Evolutionary conservation across 1,139 yeast species (phyloP).

Genomic region (Martiniozyma asiatica): DNA sequence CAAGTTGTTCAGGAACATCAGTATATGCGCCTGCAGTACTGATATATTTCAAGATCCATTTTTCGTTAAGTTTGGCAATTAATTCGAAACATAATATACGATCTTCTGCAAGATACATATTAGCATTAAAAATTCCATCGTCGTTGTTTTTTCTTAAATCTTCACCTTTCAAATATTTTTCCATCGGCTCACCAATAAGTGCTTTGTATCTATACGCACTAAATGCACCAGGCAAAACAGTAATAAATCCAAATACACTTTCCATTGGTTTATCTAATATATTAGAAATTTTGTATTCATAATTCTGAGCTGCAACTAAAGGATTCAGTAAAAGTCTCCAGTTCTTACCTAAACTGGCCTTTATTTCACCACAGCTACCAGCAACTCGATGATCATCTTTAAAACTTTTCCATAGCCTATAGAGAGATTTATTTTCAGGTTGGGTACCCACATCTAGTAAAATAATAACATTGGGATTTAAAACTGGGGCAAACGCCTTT

Average conservation of each 20-base stretch:
- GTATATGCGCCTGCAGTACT: conserved; percentile 72
- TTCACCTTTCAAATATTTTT: conserved; percentile 72
- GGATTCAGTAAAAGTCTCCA: conserved; percentile 49
- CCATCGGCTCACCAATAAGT: conserved; percentile 63
- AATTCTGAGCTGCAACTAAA: conserved; percentile 73
- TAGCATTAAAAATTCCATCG: conserved; percentile 65
- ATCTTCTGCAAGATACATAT: conserved; percentile 79
- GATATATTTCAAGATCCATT: conserved; percentile 61
- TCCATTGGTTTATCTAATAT: conserved; percentile 78
- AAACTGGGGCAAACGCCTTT: conserved; percentile 63
- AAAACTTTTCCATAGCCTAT: conserved; percentile 65
- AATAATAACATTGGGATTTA: conserved; percentile 60
- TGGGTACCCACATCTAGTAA: conserved; percentile 73
- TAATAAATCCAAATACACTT: conserved; percentile 69
- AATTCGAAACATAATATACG: conserved; percentile 73
- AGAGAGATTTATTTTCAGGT: conserved; percentile 62
- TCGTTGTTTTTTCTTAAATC: conserved; percentile 42
- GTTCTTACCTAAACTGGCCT: conserved; percentile 47
- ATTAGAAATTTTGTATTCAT: conserved; percentile 74
- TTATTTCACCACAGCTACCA: conserved; percentile 83
- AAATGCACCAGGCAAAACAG: conserved; percentile 79
- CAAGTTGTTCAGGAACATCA: conserved; percentile 66
- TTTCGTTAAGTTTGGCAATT: conserved; percentile 53
- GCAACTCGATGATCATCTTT: conserved; percentile 60
- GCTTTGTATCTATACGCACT: conserved; percentile 76